Evolutionary conservation across 306 rosid species (phyloP), one percentile per base, ranked within the genome.

Genomic region (Hylodesmum podocarpum): DNA sequence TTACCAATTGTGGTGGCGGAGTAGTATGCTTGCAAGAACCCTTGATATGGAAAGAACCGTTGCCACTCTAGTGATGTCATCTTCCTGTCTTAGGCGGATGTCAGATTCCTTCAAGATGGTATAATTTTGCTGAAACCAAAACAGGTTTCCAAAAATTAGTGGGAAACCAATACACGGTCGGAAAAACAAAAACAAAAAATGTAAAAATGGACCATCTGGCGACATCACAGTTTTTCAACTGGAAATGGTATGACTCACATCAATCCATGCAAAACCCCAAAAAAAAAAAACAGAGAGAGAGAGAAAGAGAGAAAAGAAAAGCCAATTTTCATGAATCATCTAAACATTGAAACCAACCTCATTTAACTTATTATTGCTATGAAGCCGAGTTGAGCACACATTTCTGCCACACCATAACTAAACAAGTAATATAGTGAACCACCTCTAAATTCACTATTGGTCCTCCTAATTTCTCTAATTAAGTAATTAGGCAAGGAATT

Each of bases 1-100:
- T 71, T 57, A 87, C 91, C 98, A 93, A 78, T 88, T 89, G 80
- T 85, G 71, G 87, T 89, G 87, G 61, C 93, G 95, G 40, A 93
- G 95, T 53, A 89, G 71, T 78, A 88, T 80, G 84, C 86, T 85
- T 37, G 98, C 89, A 57, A 69, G 25, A 66, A 88, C 86, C 31
- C 50, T 85, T 54, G 96, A 55, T 65, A 91, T 79, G 34, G 87
- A 91, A 70, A 93, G 93, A 68, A 85, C 90, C 0, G 88, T 46
- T 22, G 93, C 89, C 24, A 93, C 91, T 68, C 86, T 81, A 7
- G 53, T 9, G 27, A 91, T 66, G 51, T 89, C 98, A 10, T 87
- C 89, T 55, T 89, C 95, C 67, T 93, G 88, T 14, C 86, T 80
- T 18, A 61, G 77, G 28, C 12, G 75, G 57, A 92, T 87, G 77